Percentiles rank a stretch among this genome's conserved stretches.
These are phyloP conservation scores for Phytophthora foliorum DNA, from an alignment of 352 stramenopile species.

Conservation along the genomic window DNA sequence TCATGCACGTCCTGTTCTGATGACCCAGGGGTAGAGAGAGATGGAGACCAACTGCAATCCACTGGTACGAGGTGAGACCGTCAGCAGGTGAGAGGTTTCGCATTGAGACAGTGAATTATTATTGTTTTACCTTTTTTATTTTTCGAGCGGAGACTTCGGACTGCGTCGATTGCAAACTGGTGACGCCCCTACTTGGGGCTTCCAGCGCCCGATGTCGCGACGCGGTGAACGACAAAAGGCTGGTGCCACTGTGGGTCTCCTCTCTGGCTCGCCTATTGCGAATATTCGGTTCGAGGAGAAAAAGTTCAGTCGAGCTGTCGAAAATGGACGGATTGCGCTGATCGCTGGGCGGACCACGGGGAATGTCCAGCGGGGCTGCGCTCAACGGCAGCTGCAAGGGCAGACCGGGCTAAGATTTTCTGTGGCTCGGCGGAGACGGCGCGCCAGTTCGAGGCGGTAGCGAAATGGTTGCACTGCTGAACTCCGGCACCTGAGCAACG, in stretches of 20 bases:
- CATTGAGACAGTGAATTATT: no score
- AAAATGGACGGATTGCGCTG: slow-evolving; percentile 21
- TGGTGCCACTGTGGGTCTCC: slow-evolving; percentile 16
- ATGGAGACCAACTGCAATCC: background rate
- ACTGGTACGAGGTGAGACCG: slow-evolving; percentile 15
- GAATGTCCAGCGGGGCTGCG: background rate
- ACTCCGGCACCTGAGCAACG: slow-evolving; percentile 13
- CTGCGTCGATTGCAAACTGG: slow-evolving; percentile 42
- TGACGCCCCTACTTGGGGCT: slow-evolving; percentile 4
- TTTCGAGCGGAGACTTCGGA: slow-evolving; percentile 22
- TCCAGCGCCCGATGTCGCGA: slow-evolving; percentile 25
- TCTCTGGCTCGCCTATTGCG: slow-evolving; percentile 28
- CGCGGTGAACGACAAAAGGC: slow-evolving; percentile 26
- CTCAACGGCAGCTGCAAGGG: slow-evolving; percentile 28
- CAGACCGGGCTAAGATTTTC: slow-evolving; percentile 29
- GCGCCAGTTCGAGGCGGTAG: slow-evolving; percentile 21
- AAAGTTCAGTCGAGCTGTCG: slow-evolving; percentile 15
- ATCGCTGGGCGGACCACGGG: background rate
- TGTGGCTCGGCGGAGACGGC: slow-evolving; percentile 13
- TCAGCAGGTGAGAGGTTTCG: no score
- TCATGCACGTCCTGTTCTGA: no score
- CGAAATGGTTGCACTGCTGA: slow-evolving; percentile 16
- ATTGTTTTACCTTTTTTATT: no score
- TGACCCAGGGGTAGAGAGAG: no score
- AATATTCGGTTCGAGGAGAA: slow-evolving; percentile 28